Base-by-base conservation (phyloP, 257 asterid species). In the Dorcoceras hygrometricum region DNA sequence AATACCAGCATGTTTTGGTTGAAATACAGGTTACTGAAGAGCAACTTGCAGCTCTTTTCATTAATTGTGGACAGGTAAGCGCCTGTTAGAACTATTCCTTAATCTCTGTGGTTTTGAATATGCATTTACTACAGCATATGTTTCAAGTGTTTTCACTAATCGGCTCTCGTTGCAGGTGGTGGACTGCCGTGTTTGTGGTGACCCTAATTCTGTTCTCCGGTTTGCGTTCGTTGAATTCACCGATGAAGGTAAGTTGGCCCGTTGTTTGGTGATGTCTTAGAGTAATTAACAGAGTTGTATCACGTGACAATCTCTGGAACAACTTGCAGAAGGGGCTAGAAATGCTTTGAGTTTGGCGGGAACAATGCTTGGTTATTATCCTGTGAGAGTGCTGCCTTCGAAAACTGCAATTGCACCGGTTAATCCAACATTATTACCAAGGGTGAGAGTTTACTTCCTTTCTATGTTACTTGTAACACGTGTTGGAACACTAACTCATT, bases 361-460 rank as follows among this genome's bases (percentile, higher is more conserved):
- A 67, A 88, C 89, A 62, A 78, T 88, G 93, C 95, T 88, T n/a
- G 95, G 95, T 25, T 88, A 60, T 73, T 86, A 88, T 77, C 95
- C 95, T 0, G 88, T 85, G 57, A 75, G 77, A 74, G 90, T 85
- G 16, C 79, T 88, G 26, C 95, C 95, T 61, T 88, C 93, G 56
- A 88, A 88, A 83, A 88, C 95, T 67, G 93, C 95, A 62, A 88
- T 88, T 73, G 90, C 92, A 34, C 90, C 95, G 12, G 95, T 87
- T 43, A 87, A 87, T 71, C 95, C 90, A 0, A 87, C 95, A 16
- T 87, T 84, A 78, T 79, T 87, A 82, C 95, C 95, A 27, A 74
- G 88, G 82, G 90, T 87, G 69, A 71, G 80, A 65, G 32, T 57
- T 69, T 25, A 12, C 28, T 28, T 24, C 32, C 19, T 36, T 75